These are phyloP conservation scores for Russula griseocarnosa DNA, from an alignment of 768 basidiomycete genomes.

Conservation along the genomic window DNA sequence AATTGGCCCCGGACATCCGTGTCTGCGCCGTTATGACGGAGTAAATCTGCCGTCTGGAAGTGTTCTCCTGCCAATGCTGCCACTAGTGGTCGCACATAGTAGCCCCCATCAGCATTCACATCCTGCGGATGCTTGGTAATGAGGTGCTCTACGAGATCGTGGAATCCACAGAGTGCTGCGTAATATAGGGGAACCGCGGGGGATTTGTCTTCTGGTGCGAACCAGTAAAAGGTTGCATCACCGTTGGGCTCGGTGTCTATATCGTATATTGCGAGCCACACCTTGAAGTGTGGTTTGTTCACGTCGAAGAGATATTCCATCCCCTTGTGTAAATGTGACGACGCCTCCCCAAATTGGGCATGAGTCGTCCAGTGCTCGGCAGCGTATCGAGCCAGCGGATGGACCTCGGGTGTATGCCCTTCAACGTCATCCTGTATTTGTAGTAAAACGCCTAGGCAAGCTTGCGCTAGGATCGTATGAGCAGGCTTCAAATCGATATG, in stretches of 20 bases:
- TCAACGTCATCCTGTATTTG: neutral
- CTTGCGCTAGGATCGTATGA: neutral
- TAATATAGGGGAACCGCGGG: neutral
- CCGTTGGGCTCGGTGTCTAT: neutral
- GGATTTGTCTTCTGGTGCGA: fast-evolving
- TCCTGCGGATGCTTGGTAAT: neutral
- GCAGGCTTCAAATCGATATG: neutral
- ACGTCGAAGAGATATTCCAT: neutral
- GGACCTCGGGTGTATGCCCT: no score
- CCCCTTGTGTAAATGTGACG: neutral
- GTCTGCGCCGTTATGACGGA: neutral
- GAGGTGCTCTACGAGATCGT: neutral
- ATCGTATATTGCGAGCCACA: neutral
- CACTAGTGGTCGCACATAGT: neutral
- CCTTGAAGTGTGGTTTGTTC: neutral
- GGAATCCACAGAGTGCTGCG: neutral
- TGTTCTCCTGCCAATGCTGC: neutral
- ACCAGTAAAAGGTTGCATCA: neutral
- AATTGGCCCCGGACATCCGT: fast-evolving
- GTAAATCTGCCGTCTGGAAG: neutral
- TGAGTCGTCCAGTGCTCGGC: neutral
- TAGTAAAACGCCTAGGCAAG: neutral
- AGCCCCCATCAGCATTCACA: neutral
- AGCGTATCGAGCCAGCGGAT: neutral
- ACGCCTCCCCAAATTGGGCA: neutral